These are phyloP conservation scores for Pluteus cervinus DNA, from an alignment of 768 basidiomycete genomes.

Conservation along the genomic window DNA sequence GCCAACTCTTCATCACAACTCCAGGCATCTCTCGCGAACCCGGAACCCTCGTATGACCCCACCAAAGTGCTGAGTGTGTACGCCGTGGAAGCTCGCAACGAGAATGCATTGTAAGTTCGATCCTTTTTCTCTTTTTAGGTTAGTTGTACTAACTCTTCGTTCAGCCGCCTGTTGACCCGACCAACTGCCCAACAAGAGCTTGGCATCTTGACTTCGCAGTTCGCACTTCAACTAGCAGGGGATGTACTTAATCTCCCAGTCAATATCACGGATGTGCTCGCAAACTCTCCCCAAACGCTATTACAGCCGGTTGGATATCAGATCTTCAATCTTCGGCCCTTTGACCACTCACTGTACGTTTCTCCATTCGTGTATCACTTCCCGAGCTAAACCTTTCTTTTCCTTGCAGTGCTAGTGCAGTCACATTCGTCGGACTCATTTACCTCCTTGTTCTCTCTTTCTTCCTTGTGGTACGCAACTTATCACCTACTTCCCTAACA, in stretches of 20 bases:
- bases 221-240: conserved; percentile 18
- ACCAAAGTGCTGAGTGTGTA: conserved; percentile 44
- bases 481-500: neutral
- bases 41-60: conserved; percentile 39
- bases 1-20: conserved; percentile 30
- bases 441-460: conserved; percentile 44
- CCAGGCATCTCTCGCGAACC: conserved; percentile 26
- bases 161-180: conserved; percentile 22
- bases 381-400: neutral
- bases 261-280: conserved; percentile 27
- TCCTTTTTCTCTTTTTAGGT: neutral
- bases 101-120: conserved; percentile 50
- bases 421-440: conserved; percentile 51
- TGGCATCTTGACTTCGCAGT: conserved; percentile 23
- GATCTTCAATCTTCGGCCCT: conserved; percentile 49
- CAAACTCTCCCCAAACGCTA: conserved; percentile 44
- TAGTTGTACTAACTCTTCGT: conserved; percentile 14
- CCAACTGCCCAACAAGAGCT: conserved; percentile 12
- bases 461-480: conserved; percentile 28
- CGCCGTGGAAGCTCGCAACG: conserved; percentile 47
- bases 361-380: neutral
- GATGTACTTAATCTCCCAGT: no score
- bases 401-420: conserved; percentile 41
- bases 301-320: conserved; percentile 41
- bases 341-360: conserved; percentile 57